Evolutionary conservation across 73 alveolate genomes (phyloP).

Genomic region (Tetrahymena malaccensis): DNA sequence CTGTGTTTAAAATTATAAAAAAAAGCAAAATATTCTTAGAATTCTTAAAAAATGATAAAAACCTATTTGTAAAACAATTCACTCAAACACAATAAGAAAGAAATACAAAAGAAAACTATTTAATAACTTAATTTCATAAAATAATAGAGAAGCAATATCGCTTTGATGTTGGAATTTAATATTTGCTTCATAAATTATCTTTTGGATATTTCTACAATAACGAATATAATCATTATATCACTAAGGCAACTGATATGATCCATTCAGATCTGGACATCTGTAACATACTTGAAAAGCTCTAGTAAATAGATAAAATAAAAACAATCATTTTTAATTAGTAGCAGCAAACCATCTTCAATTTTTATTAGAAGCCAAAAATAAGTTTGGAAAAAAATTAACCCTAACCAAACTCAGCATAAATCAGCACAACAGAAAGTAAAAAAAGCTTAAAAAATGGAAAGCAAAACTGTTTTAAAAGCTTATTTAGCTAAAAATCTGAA

Average conservation of each 20-base stretch:
- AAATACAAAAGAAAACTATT: neutral
- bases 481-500: neutral
- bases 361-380: neutral
- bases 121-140: neutral
- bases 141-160: neutral
- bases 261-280: neutral
- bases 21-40: neutral
- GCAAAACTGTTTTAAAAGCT: neutral
- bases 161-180: neutral
- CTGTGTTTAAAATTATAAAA: neutral
- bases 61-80: neutral
- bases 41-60: neutral
- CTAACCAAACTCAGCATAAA: neutral
- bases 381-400: neutral
- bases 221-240: neutral
- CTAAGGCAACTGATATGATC: neutral
- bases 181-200: neutral
- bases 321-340: neutral
- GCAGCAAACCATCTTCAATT: neutral
- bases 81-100: neutral
- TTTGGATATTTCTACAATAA: neutral
- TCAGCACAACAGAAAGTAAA: neutral
- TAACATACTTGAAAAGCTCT: neutral
- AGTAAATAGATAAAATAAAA: neutral
- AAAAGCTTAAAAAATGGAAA: neutral